Evolutionary conservation across 345 rosid species (phyloP).

Genomic region (Zanthoxylum bungeanum): DNA sequence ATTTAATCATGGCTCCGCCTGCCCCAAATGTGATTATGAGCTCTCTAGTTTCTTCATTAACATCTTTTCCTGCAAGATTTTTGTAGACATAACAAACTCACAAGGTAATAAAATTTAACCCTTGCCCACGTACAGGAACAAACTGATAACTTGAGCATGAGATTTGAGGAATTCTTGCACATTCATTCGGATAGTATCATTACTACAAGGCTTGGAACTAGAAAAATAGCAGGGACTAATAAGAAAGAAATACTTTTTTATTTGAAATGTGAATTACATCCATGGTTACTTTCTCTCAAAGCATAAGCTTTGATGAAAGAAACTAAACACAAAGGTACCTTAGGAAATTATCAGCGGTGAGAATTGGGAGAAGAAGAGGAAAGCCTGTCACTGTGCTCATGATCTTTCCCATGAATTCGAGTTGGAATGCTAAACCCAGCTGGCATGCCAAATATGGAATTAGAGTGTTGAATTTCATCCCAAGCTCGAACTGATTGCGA

Average conservation of each 20-base stretch:
- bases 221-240: background rate
- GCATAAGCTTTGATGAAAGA: background rate
- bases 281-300: background rate
- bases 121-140: too few species aligned
- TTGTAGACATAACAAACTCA: too few species aligned
- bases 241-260: too few species aligned
- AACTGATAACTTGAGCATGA: background rate
- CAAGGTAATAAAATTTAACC: background rate
- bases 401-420: conserved; percentile 46
- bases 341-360: conserved; percentile 23
- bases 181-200: too few species aligned
- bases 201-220: background rate
- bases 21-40: too few species aligned
- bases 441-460: conserved; percentile 40
- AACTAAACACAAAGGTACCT: conserved; percentile 1
- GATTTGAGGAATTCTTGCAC: background rate
- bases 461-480: conserved; percentile 41
- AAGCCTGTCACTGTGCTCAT: too few species aligned
- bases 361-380: conserved; percentile 49
- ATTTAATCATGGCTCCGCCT: too few species aligned
- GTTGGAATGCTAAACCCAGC: conserved; percentile 46
- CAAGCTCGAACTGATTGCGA: conserved; percentile 52
- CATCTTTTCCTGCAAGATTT: too few species aligned
- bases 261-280: background rate
- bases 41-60: too few species aligned